Evolutionary conservation across 805 yeast genomes (phyloP), one percentile per base, ranked within the genome.

Genomic region (Schizosaccharomyces pombe): DNA sequence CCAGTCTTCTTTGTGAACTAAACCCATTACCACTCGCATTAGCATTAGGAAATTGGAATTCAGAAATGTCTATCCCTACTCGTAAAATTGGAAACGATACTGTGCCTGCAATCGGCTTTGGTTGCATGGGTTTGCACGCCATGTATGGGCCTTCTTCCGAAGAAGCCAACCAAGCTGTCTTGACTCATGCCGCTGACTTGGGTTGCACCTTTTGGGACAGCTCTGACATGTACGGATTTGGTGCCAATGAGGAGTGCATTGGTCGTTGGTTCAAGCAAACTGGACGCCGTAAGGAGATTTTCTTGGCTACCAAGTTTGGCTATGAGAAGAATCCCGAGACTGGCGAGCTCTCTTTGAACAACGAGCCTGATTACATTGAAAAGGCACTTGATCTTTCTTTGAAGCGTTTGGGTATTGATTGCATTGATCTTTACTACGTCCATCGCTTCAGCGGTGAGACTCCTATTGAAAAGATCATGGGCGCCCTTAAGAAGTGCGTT

Each of bases 401-500:
- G 31, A 16, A 52, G 55, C 43, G 55, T 4, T 37, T 58, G 33
- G 78, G n/a, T 65, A 73, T 26, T 63, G 69, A 56, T 79, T 72
- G 54, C 65, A 67, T 28, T 67, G 85, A 78, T 56, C 62, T 81
- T 56, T 86, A 75, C 64, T 85, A 82, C 62, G 73, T 77, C 34
- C 85, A 93, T 2, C 76, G 95, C 64, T 70, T 83, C 37, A 87
- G 80, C 61, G 66, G 65, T 2, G 67, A 62, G 1, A 72, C 71
- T 16, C 77, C 84, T 0, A 68, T 77, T 56, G 84, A 77, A 55
- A 77, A 78, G 19, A 72, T 80, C 0, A 70, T 83, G 49, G 67
- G 68, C 28, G 74, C 74, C 52, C 67, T 85, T 57, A 72, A 73
- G 56, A 78, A 76, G 56, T 73, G 71, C 55, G 75, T 82, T 53